phyloP scores from a whole-genome alignment of 495 filamentous ascomycete species.

The Aspergillus egyptiacus region DNA sequence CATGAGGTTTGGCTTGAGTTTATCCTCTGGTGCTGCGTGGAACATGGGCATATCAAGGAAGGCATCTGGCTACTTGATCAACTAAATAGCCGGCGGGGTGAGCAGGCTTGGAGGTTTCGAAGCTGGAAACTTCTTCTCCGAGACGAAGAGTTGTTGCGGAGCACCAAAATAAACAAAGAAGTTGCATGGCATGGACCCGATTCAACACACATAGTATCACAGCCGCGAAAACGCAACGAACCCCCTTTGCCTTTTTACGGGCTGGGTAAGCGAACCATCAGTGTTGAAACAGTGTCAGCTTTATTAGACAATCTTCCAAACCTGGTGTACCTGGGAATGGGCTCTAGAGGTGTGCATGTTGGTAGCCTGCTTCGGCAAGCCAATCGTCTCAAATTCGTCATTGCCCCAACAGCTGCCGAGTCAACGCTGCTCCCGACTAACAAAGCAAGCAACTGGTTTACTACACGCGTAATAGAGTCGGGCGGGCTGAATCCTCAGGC shows the following conservation, averaged over 20 bases:
- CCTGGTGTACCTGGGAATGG: conserved; percentile 27
- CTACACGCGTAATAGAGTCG: conserved; percentile 49
- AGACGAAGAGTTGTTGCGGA: conserved; percentile 22
- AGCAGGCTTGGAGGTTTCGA: conserved; percentile 34
- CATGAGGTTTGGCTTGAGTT: conserved; percentile 62
- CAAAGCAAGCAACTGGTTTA: conserved; percentile 41
- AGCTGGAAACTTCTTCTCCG: conserved; percentile 35
- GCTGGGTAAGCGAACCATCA: conserved; percentile 47
- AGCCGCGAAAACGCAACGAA: conserved; percentile 17
- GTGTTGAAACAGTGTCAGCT: conserved; percentile 50
- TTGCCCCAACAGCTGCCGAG: conserved; percentile 15
- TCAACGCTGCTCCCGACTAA: conserved; percentile 23
- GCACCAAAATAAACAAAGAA: conserved; percentile 32
- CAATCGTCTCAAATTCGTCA: conserved; percentile 23
- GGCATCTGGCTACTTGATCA: conserved; percentile 45
- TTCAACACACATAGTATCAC: conserved; percentile 8
- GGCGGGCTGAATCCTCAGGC: conserved; percentile 32
- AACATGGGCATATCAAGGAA: conserved; percentile 52
- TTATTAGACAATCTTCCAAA: conserved; percentile 49
- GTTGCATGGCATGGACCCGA: conserved; percentile 32
- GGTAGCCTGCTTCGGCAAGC: conserved; percentile 20
- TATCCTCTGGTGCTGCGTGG: conserved; percentile 61
- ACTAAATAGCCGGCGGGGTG: conserved; percentile 26
- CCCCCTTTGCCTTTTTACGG: conserved; percentile 32
- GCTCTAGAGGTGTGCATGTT: conserved; percentile 22